Evolutionary conservation across 176 grass and related monocot species (phyloP), one percentile per base, ranked within the genome.

Genomic region (Carex myosuroides): DNA sequence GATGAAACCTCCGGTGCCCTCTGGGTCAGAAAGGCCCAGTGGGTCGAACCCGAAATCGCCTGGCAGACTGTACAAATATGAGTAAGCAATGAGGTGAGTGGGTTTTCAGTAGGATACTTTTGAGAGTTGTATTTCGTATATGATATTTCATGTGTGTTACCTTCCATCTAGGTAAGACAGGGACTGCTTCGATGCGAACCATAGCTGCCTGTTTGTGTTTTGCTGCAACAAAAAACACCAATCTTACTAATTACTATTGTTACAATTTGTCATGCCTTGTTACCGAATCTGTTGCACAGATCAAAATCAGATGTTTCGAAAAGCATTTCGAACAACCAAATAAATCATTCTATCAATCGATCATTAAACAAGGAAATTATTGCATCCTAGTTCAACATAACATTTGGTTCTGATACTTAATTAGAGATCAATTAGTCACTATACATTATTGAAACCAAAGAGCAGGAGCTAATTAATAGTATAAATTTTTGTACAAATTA

Each of bases 181-280:
- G 39, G 93, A 98, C 64, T 98, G 96, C 83, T 92, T 98, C 87
- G 96, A 98, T 13, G 96, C 96, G 70, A 98, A 98, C 96, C 89
- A 98, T 21, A 98, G 88, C 88, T 95, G 96, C 80, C 96, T 92
- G 85, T 95, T 77, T 46, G 86, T 86, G 48, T 87, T 86, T 98
- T 98, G 96, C 92, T 98, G 96, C 26, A 85, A 44, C 11, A 54
- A 55, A 64, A 64, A 12, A 80, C 41, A 78, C 35, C 44, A 54
- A 68, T 54, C 8, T 55, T 1, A 17, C 12, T 55, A 24, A 3
- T 55, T 1, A 17, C 12, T 55, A 24, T 52, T 75, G 24, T 77
- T 50, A 77, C 6, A 68, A 83, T 4, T 60, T 80, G 56, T 33
- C 50, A 59, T 79, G 74, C 29, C 18, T 30, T 57, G 35, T 30